Evolutionary conservation across 2,329 filamentous ascomycete genomes (phyloP).

Genomic region (Colletotrichum falcatum): DNA sequence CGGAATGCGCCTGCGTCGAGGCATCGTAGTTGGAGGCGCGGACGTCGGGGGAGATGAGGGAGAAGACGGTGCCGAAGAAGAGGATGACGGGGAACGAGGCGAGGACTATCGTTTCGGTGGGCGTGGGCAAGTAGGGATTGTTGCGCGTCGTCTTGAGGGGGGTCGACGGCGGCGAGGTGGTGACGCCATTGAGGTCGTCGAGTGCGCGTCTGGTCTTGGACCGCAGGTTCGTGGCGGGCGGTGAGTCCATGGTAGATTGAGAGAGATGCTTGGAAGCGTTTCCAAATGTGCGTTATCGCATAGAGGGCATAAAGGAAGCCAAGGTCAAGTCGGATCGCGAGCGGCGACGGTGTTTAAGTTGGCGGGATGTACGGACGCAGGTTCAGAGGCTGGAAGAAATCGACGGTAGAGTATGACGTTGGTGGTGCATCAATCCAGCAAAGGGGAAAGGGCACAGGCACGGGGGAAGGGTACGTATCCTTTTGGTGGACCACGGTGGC

Average conservation of each 20-base stretch:
- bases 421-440: conserved; percentile 9
- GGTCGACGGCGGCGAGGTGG: conserved; percentile 20
- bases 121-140: conserved; percentile 76
- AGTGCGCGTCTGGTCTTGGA: conserved; percentile 40
- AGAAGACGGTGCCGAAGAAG: conserved; percentile 84
- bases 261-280: neutral
- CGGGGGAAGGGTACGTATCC: conserved; percentile 19
- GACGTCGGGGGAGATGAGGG: conserved; percentile 78
- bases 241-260: conserved; percentile 40
- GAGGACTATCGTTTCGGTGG: conserved; percentile 74
- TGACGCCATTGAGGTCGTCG: conserved; percentile 36
- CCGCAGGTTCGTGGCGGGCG: conserved; percentile 39
- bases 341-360: conserved; percentile 12
- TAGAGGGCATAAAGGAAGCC: conserved; percentile 10
- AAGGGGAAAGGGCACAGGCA: neutral
- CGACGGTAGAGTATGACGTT: conserved; percentile 38
- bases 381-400: conserved; percentile 34
- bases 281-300: conserved; percentile 20
- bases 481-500: neutral
- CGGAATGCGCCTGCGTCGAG: conserved; percentile 71
- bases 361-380: neutral
- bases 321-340: neutral
- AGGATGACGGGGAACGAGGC: conserved; percentile 82
- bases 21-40: conserved; percentile 73
- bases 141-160: conserved; percentile 50